phyloP scores from a whole-genome alignment of 768 basidiomycete genomes.

The Phaeotremella fagi region DNA sequence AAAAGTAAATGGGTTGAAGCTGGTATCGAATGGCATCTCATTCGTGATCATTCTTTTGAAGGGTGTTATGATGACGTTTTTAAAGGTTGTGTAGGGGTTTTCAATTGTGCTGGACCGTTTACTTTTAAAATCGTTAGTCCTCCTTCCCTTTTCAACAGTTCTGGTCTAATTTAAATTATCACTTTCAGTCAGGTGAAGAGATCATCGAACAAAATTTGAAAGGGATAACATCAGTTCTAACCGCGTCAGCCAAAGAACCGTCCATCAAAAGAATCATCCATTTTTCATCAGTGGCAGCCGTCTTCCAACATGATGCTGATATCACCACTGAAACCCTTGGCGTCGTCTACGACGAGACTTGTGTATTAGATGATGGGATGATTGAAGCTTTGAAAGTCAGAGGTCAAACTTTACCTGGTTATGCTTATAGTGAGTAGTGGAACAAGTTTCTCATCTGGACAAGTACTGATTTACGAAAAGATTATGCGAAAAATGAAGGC shows the following conservation, averaged over 20 bases:
- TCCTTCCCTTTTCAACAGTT: no score
- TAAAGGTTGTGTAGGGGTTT: conserved; percentile 1
- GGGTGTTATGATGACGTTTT: not conserved
- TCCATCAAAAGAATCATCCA: not conserved
- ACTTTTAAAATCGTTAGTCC: not conserved
- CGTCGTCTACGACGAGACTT: conserved; percentile 3
- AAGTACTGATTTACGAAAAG: no score
- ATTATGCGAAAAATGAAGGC: not conserved
- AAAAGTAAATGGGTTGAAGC: not conserved
- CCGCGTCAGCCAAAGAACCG: not conserved
- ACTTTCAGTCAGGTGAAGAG: not conserved
- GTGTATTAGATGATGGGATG: not conserved
- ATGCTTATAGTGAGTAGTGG: conserved; percentile 1
- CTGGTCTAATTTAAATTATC: not conserved
- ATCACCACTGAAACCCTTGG: not conserved
- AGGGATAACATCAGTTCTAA: not conserved
- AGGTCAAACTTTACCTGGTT: not conserved
- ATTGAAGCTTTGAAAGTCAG: not conserved
- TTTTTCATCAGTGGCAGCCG: conserved; percentile 2
- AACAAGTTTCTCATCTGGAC: not conserved
- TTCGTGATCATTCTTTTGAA: not conserved
- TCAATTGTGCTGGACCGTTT: conserved; percentile 6
- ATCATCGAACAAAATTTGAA: not conserved
- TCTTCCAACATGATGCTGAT: conserved; percentile 1
- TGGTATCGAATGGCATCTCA: not conserved